These are phyloP conservation scores for Neurospora sp. DNA, from an alignment of 2,329 filamentous ascomycete genomes.

Conservation along the genomic window DNA sequence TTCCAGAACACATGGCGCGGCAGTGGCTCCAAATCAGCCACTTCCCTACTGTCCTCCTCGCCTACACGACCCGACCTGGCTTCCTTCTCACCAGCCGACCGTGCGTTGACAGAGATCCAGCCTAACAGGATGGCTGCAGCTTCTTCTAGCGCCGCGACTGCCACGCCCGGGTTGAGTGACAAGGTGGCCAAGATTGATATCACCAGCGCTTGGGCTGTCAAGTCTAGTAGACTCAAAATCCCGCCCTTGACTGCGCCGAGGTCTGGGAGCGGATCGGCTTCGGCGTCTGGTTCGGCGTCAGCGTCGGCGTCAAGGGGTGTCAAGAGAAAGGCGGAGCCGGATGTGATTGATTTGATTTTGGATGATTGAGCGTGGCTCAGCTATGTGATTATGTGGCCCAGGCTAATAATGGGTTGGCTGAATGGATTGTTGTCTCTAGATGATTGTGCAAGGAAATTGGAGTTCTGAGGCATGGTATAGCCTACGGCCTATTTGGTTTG, in stretches of 20 bases:
- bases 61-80: background rate
- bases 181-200: background rate
- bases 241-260: background rate
- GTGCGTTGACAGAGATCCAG: background rate
- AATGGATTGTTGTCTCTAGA: background rate
- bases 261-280: background rate
- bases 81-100: background rate
- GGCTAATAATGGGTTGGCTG: background rate
- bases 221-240: background rate
- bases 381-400: background rate
- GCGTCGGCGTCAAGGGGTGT: background rate
- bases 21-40: background rate
- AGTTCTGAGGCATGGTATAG: background rate
- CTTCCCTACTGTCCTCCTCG: background rate
- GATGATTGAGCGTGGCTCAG: slow-evolving; percentile 1
- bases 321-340: background rate
- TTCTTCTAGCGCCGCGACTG: background rate
- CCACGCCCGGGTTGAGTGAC: background rate
- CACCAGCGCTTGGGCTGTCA: background rate
- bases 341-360: slow-evolving; percentile 11
- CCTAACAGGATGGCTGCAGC: background rate
- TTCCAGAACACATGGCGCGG: background rate
- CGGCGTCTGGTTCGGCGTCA: background rate
- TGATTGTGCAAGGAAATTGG: background rate
- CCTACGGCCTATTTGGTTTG: no score